Evolutionary conservation across 148 eudicot genomes (phyloP).

Genomic region (Camellia japonica): DNA sequence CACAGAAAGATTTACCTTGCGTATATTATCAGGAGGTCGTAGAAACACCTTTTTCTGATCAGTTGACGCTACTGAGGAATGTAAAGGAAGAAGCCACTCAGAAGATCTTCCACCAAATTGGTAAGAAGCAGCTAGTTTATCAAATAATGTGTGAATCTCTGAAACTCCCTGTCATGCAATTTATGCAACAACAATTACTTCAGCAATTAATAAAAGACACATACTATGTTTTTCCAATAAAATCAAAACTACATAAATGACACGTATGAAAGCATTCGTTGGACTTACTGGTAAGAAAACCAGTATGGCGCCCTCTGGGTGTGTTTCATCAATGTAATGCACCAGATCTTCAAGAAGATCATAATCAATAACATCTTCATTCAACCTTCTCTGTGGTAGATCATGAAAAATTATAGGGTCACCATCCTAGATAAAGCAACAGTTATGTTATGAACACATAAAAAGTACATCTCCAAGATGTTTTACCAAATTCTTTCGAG

Average conservation of each 20-base stretch:
- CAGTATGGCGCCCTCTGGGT: constrained; percentile 83
- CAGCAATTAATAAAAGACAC: background rate
- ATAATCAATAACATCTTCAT: constrained; percentile 94
- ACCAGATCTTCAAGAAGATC: constrained; percentile 97
- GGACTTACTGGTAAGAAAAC: constrained; percentile 84
- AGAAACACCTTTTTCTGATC: constrained; percentile 88
- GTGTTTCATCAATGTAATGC: constrained; percentile 78
- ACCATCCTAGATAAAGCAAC: background rate
- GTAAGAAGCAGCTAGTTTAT: constrained; percentile 74
- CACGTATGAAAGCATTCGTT: background rate
- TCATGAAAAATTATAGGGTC: constrained; percentile 5
- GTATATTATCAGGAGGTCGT: constrained; percentile 64
- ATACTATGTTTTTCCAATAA: background rate
- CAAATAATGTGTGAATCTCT: constrained; percentile 69
- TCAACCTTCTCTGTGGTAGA: constrained; percentile 61
- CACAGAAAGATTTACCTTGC: constrained; percentile 57
- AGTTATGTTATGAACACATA: background rate
- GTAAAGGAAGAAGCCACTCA: constrained; percentile 94
- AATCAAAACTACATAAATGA: background rate
- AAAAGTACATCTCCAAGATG: constrained; percentile 4
- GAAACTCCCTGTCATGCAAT: constrained; percentile 66
- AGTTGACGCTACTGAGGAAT: constrained; percentile 82
- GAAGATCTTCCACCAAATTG: constrained; percentile 77
- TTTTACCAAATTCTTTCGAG: constrained; percentile 76
- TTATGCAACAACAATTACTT: constrained; percentile 12